These are phyloP conservation scores for Pseudocercospora eumusae DNA, from an alignment of 2,329 filamentous ascomycete genomes.

Conservation along the genomic window DNA sequence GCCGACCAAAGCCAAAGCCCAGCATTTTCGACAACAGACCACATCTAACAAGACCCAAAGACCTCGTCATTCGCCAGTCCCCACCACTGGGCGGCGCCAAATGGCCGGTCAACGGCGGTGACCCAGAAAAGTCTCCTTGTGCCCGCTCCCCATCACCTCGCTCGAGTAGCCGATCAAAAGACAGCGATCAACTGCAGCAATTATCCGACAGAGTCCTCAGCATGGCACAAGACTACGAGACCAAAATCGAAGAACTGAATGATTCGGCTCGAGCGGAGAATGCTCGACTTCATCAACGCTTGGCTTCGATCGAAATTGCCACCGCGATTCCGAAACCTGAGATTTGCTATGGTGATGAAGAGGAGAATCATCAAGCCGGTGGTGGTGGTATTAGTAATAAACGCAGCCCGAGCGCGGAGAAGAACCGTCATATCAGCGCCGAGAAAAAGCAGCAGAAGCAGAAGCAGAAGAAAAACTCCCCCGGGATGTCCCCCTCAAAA, in stretches of 20 bases:
- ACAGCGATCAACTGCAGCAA: slow-evolving; percentile 6
- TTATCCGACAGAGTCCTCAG: slow-evolving; percentile 20
- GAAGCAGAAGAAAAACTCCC: slow-evolving; percentile 11
- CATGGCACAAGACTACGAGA: slow-evolving; percentile 25
- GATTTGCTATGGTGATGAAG: slow-evolving; percentile 17
- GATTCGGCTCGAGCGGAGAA: slow-evolving; percentile 23
- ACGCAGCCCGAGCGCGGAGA: neutral
- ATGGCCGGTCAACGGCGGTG: slow-evolving; percentile 4
- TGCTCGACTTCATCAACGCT: slow-evolving; percentile 26
- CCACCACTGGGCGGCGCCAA: slow-evolving; percentile 13
- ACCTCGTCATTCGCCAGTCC: slow-evolving; percentile 17
- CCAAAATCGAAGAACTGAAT: slow-evolving; percentile 21
- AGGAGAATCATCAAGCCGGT: no score
- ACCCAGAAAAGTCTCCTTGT: slow-evolving; percentile 17
- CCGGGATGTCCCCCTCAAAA: neutral
- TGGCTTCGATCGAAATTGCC: slow-evolving; percentile 23
- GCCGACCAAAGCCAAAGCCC: slow-evolving; percentile 17
- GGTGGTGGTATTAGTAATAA: slow-evolving; percentile 1
- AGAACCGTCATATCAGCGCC: slow-evolving; percentile 7
- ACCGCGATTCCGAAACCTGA: slow-evolving; percentile 5
- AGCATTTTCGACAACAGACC: slow-evolving; percentile 25
- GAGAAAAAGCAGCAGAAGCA: neutral
- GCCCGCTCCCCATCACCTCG: neutral
- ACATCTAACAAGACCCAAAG: slow-evolving; percentile 4
- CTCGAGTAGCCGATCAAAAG: slow-evolving; percentile 10